phyloP scores from a whole-genome alignment of 2,329 filamentous ascomycete species.

The Aspergillus uvarum region DNA sequence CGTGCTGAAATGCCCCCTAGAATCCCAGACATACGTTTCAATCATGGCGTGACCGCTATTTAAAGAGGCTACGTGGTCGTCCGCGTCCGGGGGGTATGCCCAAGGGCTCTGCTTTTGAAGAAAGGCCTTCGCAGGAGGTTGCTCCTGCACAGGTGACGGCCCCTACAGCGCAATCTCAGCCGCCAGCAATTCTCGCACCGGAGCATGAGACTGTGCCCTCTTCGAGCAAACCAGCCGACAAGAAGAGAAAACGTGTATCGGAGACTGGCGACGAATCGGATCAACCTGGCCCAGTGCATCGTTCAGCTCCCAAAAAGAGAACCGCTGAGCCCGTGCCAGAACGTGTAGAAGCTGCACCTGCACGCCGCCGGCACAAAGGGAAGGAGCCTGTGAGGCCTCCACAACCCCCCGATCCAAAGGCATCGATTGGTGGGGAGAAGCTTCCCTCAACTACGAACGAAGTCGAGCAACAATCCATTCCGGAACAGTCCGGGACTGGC shows the following conservation, averaged over 20 bases:
- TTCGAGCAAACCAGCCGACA: slow-evolving; percentile 4
- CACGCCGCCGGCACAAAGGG: neutral
- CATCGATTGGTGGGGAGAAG: neutral
- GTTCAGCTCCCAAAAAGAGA: slow-evolving; percentile 10
- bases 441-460: neutral
- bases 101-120: neutral
- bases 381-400: neutral
- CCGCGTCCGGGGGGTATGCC: slow-evolving; percentile 35
- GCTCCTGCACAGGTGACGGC: slow-evolving; percentile 5
- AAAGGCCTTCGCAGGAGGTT: neutral
- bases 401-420: neutral
- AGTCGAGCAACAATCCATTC: neutral
- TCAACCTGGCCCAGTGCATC: neutral
- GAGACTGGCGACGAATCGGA: neutral
- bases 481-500: neutral
- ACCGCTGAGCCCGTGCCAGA: slow-evolving; percentile 5
- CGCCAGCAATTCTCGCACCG: slow-evolving; percentile 3
- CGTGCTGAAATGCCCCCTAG: slow-evolving; percentile 21
- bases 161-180: slow-evolving; percentile 7
- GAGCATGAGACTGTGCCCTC: neutral
- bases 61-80: slow-evolving; percentile 40
- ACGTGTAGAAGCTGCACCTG: neutral
- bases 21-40: slow-evolving; percentile 49
- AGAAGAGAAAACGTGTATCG: slow-evolving; percentile 27
- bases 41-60: slow-evolving; percentile 51